phyloP scores from a whole-genome alignment of 768 basidiomycete genomes.

The Leccinum fibrillosum region DNA sequence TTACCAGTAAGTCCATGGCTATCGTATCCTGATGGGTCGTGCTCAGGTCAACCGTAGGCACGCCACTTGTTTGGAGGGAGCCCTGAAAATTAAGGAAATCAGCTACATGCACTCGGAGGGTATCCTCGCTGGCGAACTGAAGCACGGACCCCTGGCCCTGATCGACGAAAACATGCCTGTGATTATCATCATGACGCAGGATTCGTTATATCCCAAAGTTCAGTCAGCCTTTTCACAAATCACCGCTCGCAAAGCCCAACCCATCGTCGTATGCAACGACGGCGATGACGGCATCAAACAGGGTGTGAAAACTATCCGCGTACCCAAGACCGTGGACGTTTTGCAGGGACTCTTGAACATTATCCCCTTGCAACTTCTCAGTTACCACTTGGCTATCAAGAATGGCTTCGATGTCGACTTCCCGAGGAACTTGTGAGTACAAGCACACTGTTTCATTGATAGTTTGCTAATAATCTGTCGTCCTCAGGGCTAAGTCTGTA shows the following conservation, averaged over 20 bases:
- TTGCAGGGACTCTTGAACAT: conserved; percentile 87
- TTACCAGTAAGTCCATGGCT: conserved; percentile 69
- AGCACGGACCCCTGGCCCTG: conserved; percentile 96
- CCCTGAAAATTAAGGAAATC: conserved; percentile 99
- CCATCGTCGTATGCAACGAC: conserved; percentile 94
- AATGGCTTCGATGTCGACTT: conserved; percentile 98
- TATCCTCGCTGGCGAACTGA: conserved; percentile 97
- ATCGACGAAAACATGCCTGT: conserved; percentile 99
- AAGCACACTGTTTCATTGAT: not conserved
- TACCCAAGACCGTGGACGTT: conserved; percentile 92
- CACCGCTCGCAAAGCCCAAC: conserved; percentile 94
- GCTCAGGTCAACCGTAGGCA: conserved; percentile 42
- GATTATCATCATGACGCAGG: conserved; percentile 99
- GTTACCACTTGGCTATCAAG: conserved; percentile 93
- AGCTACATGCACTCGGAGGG: conserved; percentile 67
- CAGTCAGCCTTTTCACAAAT: conserved; percentile 96
- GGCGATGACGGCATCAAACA: conserved; percentile 77
- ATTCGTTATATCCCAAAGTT: conserved; percentile 97
- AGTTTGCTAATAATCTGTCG: conserved; percentile 6
- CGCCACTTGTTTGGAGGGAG: conserved; percentile 97
- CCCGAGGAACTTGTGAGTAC: conserved; percentile 87
- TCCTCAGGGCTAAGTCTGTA: conserved; percentile 67
- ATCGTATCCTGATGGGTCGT: not conserved
- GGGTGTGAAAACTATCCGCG: conserved; percentile 83
- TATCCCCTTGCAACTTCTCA: conserved; percentile 91